Conservation (phyloP, 2,329 filamentous ascomycete species). For the Diplodia intermedia region DNA sequence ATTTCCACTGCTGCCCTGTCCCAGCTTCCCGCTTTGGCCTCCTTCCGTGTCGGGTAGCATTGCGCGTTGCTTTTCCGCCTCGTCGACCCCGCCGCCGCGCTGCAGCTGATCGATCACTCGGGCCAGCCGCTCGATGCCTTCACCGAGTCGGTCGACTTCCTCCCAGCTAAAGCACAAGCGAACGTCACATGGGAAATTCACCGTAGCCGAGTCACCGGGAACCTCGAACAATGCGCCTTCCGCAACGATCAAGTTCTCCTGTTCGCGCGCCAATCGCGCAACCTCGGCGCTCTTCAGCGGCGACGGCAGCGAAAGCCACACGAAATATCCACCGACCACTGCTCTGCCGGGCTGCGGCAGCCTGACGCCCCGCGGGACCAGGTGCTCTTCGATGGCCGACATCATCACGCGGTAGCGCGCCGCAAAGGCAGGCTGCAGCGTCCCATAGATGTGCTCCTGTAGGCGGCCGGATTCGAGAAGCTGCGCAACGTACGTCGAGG, state of each 20-base stretch:
- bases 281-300: slow-evolving; percentile 62
- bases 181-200: slow-evolving; percentile 65
- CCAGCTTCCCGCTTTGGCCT: slow-evolving; percentile 29
- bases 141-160: slow-evolving; percentile 67
- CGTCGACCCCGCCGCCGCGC: slow-evolving; percentile 34
- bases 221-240: slow-evolving; percentile 72
- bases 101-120: slow-evolving; percentile 54
- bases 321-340: slow-evolving; percentile 81
- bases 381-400: slow-evolving; percentile 63
- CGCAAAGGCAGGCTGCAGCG: slow-evolving; percentile 64
- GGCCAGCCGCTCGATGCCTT: slow-evolving; percentile 71
- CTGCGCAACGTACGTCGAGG: slow-evolving; percentile 63
- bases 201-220: slow-evolving; percentile 55
- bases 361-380: slow-evolving; percentile 69
- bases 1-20: slow-evolving; percentile 33
- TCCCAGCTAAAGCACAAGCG: slow-evolving; percentile 75
- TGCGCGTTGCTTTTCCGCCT: slow-evolving; percentile 28
- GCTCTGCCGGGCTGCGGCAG: slow-evolving; percentile 52
- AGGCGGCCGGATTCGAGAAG: slow-evolving; percentile 61
- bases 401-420: slow-evolving; percentile 63
- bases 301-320: slow-evolving; percentile 74
- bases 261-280: slow-evolving; percentile 62
- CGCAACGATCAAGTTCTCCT: slow-evolving; percentile 72
- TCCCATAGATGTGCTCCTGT: slow-evolving; percentile 59
- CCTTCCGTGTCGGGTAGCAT: slow-evolving; percentile 34